These are phyloP conservation scores for Isabelozyma gotoi DNA, from an alignment of 805 yeast species.

Conservation along the genomic window DNA sequence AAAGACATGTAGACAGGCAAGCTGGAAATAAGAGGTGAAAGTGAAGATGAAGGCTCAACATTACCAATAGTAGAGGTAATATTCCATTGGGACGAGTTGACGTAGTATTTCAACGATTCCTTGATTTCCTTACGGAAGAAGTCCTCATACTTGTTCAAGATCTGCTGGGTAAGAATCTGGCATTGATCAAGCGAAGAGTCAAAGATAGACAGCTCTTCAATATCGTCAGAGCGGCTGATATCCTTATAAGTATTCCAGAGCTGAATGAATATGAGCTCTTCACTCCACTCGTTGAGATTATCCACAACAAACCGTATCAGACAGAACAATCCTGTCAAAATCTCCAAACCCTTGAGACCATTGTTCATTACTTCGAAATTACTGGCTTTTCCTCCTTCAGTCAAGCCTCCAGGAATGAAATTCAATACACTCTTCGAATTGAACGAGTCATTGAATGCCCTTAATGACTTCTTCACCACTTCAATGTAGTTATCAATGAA, in stretches of 20 bases:
- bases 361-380: slow-evolving; percentile 8
- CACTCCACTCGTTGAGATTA: slow-evolving; percentile 37
- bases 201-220: slow-evolving; percentile 27
- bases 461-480: slow-evolving; percentile 39
- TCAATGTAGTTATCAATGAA: slow-evolving; percentile 53
- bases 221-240: slow-evolving; percentile 11
- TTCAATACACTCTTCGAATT: slow-evolving; percentile 29
- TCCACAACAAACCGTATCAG: slow-evolving; percentile 28
- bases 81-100: slow-evolving; percentile 37
- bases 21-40: slow-evolving; percentile 19
- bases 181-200: slow-evolving; percentile 24
- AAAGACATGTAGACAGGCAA: slow-evolving; percentile 26
- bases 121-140: slow-evolving; percentile 35
- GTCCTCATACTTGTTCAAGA: slow-evolving; percentile 21
- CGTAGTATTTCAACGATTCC: slow-evolving; percentile 32
- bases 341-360: slow-evolving; percentile 25
- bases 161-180: slow-evolving; percentile 14
- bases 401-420: slow-evolving; percentile 34
- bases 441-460: slow-evolving; percentile 40
- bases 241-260: slow-evolving; percentile 35
- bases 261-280: slow-evolving; percentile 38
- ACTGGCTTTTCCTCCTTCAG: slow-evolving; percentile 21
- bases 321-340: slow-evolving; percentile 33
- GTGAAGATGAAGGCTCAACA: slow-evolving; percentile 17
- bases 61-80: slow-evolving; percentile 6